A percentile compares a stretch with the other conserved stretches of the same genome.
phyloP scores from a whole-genome alignment of 176 grass and related monocot genomes.

The Ensete ventricosum region DNA sequence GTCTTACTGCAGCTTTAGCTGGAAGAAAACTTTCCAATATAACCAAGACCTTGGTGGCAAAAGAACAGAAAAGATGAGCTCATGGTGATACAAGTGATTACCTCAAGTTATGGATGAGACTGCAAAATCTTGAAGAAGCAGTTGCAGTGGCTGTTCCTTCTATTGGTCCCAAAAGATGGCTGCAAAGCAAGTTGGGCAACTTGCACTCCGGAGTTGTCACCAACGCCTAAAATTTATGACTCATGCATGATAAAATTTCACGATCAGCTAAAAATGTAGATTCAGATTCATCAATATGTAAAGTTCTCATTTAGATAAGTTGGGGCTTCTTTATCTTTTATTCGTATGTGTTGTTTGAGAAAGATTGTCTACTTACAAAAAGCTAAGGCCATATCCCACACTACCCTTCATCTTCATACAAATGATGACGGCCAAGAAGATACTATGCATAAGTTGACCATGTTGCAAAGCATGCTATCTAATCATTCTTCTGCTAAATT shows the following conservation, averaged over 20 bases:
- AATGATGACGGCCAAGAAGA: background rate
- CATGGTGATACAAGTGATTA: background rate
- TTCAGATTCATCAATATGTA: background rate
- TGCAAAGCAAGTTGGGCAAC: background rate
- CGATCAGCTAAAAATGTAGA: background rate
- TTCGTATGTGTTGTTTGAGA: background rate
- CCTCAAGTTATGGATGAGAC: background rate
- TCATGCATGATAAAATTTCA: background rate
- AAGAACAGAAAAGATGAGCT: too few relatives aligned
- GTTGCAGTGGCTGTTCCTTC: background rate
- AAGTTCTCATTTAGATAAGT: background rate
- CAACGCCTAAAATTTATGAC: background rate
- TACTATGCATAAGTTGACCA: background rate
- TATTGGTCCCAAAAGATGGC: background rate
- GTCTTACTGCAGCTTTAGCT: background rate
- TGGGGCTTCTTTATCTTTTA: too few relatives aligned
- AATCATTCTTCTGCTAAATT: background rate
- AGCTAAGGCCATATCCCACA: background rate
- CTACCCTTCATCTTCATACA: background rate
- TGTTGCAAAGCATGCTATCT: background rate
- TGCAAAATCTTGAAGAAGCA: background rate
- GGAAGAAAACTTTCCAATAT: background rate
- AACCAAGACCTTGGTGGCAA: too few relatives aligned
- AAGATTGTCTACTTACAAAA: background rate
- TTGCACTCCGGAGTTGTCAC: background rate